Evolutionary conservation across 148 eudicot species (phyloP).

Genomic region (Persicaria tinctoria): DNA sequence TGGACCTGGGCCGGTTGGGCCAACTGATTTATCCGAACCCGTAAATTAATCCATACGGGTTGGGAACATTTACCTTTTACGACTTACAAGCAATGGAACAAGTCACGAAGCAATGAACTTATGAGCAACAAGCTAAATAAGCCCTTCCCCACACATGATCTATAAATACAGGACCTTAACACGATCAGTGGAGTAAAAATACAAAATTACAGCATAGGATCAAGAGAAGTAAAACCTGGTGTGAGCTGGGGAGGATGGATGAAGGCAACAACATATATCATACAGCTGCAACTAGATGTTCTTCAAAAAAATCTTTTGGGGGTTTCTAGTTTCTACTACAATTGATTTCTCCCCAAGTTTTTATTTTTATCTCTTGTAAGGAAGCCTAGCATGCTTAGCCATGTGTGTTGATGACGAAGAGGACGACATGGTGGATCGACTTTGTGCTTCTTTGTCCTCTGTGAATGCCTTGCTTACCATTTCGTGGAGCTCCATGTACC

Average conservation of each 20-base stretch:
- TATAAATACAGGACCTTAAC: background rate
- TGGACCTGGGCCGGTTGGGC: no score
- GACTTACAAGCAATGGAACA: no score
- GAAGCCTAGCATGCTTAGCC: constrained; percentile 8
- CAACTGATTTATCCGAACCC: no score
- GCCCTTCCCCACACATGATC: background rate
- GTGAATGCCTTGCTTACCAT: constrained; percentile 1
- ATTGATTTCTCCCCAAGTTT: background rate
- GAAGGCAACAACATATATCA: background rate
- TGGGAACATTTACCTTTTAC: no score
- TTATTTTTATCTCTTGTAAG: background rate
- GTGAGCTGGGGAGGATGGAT: background rate
- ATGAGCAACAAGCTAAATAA: background rate
- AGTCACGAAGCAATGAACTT: no score
- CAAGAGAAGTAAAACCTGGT: background rate
- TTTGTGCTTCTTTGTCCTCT: constrained; percentile 8
- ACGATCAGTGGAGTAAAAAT: background rate
- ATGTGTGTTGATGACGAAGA: constrained; percentile 15
- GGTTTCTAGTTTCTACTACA: background rate
- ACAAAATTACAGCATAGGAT: background rate
- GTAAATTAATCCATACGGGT: no score
- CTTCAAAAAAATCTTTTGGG: background rate
- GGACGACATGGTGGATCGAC: constrained; percentile 9
- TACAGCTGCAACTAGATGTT: constrained; percentile 7
- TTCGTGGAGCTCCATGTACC: constrained; percentile 13